phyloP scores from a whole-genome alignment of 2,329 filamentous ascomycete species.

The Truncatella angustata region DNA sequence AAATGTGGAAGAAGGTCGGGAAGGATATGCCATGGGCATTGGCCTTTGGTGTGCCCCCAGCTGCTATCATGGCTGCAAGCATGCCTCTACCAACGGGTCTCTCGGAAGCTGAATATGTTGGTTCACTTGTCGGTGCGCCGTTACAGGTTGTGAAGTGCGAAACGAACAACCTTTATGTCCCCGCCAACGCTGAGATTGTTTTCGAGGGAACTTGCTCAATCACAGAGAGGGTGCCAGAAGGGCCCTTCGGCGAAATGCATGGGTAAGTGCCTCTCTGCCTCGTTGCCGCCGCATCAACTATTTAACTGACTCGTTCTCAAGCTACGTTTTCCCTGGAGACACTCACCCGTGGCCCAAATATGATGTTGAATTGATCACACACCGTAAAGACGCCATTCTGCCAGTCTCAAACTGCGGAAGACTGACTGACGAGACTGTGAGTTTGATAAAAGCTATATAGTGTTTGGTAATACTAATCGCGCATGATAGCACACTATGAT shows the following conservation, averaged over 20 bases:
- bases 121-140: slow-evolving; percentile 41
- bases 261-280: slow-evolving; percentile 19
- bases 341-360: slow-evolving; percentile 35
- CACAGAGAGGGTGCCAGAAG: slow-evolving; percentile 40
- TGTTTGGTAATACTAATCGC: too few species aligned
- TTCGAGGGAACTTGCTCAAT: slow-evolving; percentile 47
- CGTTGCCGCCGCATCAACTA: neutral
- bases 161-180: slow-evolving; percentile 46
- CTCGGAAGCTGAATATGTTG: slow-evolving; percentile 45
- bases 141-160: slow-evolving; percentile 51
- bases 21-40: slow-evolving; percentile 46
- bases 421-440: slow-evolving; percentile 38
- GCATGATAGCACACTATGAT: slow-evolving; percentile 4
- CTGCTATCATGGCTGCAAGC: slow-evolving; percentile 44
- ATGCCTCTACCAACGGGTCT: slow-evolving; percentile 50
- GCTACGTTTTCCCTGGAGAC: slow-evolving; percentile 38
- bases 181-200: slow-evolving; percentile 49
- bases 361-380: slow-evolving; percentile 44
- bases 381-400: slow-evolving; percentile 45
- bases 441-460: neutral
- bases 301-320: neutral
- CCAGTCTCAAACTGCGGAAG: slow-evolving; percentile 40
- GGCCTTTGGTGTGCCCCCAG: slow-evolving; percentile 47
- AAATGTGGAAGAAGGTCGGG: slow-evolving; percentile 44
- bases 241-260: slow-evolving; percentile 48